Base-by-base conservation (phyloP, 2,329 filamentous ascomycete species). In the Epichloe elymi region DNA sequence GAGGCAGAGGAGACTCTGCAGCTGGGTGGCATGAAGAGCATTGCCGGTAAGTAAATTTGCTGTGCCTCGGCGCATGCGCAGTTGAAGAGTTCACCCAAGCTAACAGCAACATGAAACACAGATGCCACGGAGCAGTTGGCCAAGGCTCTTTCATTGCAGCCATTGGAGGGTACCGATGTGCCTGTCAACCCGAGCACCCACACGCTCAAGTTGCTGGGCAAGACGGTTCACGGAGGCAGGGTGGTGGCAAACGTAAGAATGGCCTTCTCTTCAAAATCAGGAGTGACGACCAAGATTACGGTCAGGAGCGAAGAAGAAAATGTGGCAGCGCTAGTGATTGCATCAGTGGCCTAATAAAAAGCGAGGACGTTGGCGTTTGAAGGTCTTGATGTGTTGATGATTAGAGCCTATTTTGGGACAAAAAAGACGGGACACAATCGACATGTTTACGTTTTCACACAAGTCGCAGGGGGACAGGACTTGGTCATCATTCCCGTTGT, bases 231-330 rank as follows among this genome's bases (percentile, higher is more conserved):
- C 36, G 93, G 91, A 37, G 93, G 93, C 58, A 85, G 85, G 62
- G 91, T 98, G 15, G 88, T 90, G 51, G 86, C 86, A 54, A 83
- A 81, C 57, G 82, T 97, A 57, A 81, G 89, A 69, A 95, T 98
- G 90, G 93, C 90, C 1, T 96, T 82, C 70, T 94, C 88, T 55
- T 82, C 86, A 61, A 95, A 94, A 77, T 85, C 84, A 47, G 93
- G 93, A 49, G 89, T 97, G 26, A 96, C 93, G 53, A 94, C 91
- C 63, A 97, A 97, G 79, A 88, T 98, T 60, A 86, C 85, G 49
- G 87, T 91, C 54, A 80, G 93, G 64, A 86, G 86, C 66, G 93
- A 98, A 68, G 93, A 98, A 70, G 88, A 93, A 65, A 88, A 88
- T 51, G 82, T 98, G 63, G 89, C 93, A 55, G 78, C 82, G 54